Conservation (phyloP, 352 stramenopile species). For the Saprolegnia parasitica region DNA sequence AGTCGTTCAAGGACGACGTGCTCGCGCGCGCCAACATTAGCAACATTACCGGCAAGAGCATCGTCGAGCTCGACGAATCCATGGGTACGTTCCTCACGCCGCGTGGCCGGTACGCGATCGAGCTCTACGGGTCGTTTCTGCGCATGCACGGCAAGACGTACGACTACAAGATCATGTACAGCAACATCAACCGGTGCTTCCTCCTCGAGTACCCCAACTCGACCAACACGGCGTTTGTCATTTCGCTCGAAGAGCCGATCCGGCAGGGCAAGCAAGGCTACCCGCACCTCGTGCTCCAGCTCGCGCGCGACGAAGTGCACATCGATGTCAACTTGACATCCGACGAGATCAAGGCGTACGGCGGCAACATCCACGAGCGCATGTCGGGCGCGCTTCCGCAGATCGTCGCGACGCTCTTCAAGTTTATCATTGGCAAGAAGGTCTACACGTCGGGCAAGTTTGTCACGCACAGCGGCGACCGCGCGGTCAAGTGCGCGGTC, state of each 20-base stretch:
- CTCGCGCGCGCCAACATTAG: constrained; percentile 80
- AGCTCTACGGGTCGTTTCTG: constrained; percentile 97
- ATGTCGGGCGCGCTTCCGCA: constrained; percentile 96
- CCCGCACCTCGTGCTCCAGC: constrained; percentile 97
- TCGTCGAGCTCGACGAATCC: constrained; percentile 95
- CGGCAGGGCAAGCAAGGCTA: constrained; percentile 98
- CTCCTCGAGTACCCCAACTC: constrained; percentile 96
- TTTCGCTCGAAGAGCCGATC: constrained; percentile 98
- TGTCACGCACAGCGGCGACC: constrained; percentile 80
- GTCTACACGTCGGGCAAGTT: constrained; percentile 94
- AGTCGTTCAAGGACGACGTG: constrained; percentile 81
- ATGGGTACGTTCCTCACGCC: constrained; percentile 98
- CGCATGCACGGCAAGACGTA: constrained; percentile 98
- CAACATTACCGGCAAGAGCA: constrained; percentile 93
- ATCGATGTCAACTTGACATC: constrained; percentile 93
- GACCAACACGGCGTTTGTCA: constrained; percentile 97
- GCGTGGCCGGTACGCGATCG: constrained; percentile 95
- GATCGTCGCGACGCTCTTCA: constrained; percentile 98
- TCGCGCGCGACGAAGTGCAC: constrained; percentile 81
- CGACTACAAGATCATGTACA: constrained; percentile 99
- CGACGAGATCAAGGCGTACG: constrained; percentile 98
- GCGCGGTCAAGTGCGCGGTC: constrained; percentile 86
- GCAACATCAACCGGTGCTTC: constrained; percentile 98
- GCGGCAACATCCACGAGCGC: constrained; percentile 92
- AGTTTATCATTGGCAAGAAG: constrained; percentile 95